Conservation (phyloP, 305 asterid species). For the Solanum hybrid region DNA sequence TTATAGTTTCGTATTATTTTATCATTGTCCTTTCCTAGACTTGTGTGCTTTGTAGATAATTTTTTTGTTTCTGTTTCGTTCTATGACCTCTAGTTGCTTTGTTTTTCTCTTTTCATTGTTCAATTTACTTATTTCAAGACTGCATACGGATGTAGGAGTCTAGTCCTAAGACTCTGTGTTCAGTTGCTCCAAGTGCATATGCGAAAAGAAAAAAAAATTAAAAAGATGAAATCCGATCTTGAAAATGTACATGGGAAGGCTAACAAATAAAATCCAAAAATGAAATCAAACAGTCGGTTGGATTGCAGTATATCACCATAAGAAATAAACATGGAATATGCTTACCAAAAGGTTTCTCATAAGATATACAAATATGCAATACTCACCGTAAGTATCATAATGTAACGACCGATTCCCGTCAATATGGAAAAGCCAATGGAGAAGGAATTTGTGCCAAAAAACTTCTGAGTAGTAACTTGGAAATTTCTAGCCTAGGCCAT, state of each 20-base stretch:
- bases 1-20: not conserved
- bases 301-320: not conserved
- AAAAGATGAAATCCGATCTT: not conserved
- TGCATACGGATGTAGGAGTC: not conserved
- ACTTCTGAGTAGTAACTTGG: no score
- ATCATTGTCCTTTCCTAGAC: not conserved
- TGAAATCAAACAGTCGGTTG: not conserved
- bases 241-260: not conserved
- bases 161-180: not conserved
- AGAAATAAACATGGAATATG: not conserved
- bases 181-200: not conserved
- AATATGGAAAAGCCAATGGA: no score
- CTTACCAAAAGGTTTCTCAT: not conserved
- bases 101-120: not conserved
- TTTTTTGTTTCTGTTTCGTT: not conserved
- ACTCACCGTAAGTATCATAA: no score
- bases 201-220: not conserved
- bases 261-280: no score
- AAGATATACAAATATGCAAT: not conserved
- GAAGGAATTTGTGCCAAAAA: no score
- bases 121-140: no score
- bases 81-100: not conserved
- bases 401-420: no score
- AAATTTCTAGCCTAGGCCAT: no score
- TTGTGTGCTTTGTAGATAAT: not conserved